These are phyloP conservation scores for Chenopodium quinoa DNA, from an alignment of 148 eudicot species.

Conservation along the genomic window DNA sequence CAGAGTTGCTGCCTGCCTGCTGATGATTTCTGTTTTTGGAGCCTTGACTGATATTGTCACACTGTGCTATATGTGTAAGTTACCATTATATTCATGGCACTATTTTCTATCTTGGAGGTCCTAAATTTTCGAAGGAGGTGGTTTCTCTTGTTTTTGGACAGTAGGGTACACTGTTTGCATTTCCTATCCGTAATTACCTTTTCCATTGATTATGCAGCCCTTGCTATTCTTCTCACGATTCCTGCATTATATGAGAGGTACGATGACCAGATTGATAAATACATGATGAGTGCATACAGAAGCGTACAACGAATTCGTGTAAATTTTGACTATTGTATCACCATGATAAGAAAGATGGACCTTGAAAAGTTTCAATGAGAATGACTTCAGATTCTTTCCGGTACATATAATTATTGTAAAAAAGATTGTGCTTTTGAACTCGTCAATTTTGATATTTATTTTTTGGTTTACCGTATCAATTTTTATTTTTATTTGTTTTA, in stretches of 20 bases:
- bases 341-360: constrained; percentile 44
- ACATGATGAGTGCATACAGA: constrained; percentile 24
- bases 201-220: constrained; percentile 42
- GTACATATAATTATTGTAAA: constrained; percentile 15
- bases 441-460: neutral
- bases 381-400: constrained; percentile 17
- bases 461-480: neutral
- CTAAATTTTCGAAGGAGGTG: too few species aligned
- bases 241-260: constrained; percentile 80
- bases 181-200: neutral
- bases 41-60: constrained; percentile 67
- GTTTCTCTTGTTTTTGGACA: neutral
- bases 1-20: constrained; percentile 47
- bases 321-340: constrained; percentile 42
- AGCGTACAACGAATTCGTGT: constrained; percentile 33
- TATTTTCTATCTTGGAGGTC: neutral
- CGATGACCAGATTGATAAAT: constrained; percentile 48
- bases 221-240: constrained; percentile 55
- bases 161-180: neutral
- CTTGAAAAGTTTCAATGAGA: constrained; percentile 53
- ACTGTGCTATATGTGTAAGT: constrained; percentile 66
- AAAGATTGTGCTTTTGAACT: neutral
- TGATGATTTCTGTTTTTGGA: constrained; percentile 52
- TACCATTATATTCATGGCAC: neutral
- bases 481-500: neutral